Evolutionary conservation across 2,329 filamentous ascomycete species (phyloP), one percentile per base, ranked within the genome.

Genomic region (Mollisiaceae sp.): DNA sequence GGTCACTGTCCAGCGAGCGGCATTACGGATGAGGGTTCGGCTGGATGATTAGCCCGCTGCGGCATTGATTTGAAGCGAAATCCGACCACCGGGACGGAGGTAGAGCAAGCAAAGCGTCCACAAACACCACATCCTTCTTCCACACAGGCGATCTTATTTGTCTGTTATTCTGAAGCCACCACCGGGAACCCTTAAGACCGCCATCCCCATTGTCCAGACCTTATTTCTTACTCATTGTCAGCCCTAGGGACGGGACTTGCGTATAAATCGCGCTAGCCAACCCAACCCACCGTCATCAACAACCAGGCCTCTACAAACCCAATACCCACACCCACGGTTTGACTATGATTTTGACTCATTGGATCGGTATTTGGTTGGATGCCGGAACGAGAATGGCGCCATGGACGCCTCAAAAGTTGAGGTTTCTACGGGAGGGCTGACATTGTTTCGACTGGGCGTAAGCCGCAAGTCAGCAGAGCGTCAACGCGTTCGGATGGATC

Each of bases 221-320:
- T 35, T 32, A 27, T 54, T 54, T 35, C 50, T 54, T n/a, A 54
- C 50, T 27, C 9, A 32, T 22, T 15, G 50, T 54, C 50, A 54
- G 50, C 50, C 50, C 32, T 54, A 35, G n/a, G 50, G 22, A 12
- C 38, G 22, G 50, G 22, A 54, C 45, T 27, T 32, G 50, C 24
- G 32, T 18, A 54, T 12, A 35, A 54, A 54, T 54, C 50, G n/a
- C 24, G n/a, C 50, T 54, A 32, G 11, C 14, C 24, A 12, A 27
- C 4, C 27, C 14, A 8, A 12, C 50, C 5, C 22, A 11, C n/a
- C 50, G 50, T 54, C 50, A 54, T 54, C 24, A 54, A 14, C 11
- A 18, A 35, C 24, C 12, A 12, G 22, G 27, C 4, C 50, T 54
- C 24, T 32, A 5, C 11, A 18, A 35, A 54, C 27, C 12, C 9